Conservation (phyloP, 164 flowering plant species). For the Sextonia rubra region DNA sequence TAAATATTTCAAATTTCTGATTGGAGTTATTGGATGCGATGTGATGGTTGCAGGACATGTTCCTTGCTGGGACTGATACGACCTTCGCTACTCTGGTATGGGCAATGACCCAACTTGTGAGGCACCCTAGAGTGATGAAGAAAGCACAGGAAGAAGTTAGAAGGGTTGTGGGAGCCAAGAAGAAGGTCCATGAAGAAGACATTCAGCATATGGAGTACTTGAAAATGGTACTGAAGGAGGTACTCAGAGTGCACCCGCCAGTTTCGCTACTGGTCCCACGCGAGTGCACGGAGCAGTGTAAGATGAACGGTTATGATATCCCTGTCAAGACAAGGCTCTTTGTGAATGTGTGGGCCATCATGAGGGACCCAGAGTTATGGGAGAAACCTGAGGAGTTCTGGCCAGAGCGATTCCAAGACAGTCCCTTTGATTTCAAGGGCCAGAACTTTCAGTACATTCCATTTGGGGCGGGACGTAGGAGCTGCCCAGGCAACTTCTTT, state of each 20-base stretch:
- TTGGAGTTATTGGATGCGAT: neutral
- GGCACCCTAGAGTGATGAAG: constrained; percentile 29
- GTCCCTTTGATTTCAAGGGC: constrained; percentile 23
- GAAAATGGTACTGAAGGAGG: constrained; percentile 21
- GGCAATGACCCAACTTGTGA: constrained; percentile 13
- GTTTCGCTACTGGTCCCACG: constrained; percentile 40
- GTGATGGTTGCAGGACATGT: constrained; percentile 14
- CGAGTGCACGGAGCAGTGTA: constrained; percentile 23
- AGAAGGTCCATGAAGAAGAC: constrained; percentile 14
- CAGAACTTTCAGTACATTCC: constrained; percentile 33
- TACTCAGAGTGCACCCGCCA: constrained; percentile 40
- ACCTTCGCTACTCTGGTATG: constrained; percentile 9
- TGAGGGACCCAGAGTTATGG: constrained; percentile 32
- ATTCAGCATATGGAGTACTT: constrained; percentile 4
- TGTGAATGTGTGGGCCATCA: constrained; percentile 26
- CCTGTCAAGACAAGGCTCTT: constrained; percentile 30
- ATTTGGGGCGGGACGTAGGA: constrained; percentile 33
- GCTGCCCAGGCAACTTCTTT: constrained; percentile 30
- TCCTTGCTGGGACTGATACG: constrained; percentile 14
- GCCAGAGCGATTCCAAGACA: constrained; percentile 34
- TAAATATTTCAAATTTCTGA: no score
- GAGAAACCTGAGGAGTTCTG: constrained; percentile 27
- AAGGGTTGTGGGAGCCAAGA: neutral
- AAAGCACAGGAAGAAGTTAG: constrained; percentile 18
- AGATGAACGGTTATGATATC: constrained; percentile 26